Base-by-base conservation (phyloP, 331 rosid genomes). In the Spiraea crenata region DNA sequence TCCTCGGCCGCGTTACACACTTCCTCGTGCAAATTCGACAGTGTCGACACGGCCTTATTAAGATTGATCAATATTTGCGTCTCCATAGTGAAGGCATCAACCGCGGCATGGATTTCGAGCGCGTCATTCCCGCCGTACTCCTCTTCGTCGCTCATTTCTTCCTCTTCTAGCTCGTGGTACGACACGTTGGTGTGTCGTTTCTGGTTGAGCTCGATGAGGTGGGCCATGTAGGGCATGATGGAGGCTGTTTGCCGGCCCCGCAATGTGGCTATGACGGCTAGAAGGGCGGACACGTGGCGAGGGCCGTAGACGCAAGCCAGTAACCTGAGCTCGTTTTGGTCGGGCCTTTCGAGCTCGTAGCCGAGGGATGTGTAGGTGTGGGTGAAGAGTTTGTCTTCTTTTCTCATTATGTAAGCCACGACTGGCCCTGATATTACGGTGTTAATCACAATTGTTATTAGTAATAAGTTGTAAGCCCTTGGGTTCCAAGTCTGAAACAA, bases 271-370 rank as follows among this genome's bases (percentile, higher is more conserved):
- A 84, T 77, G 17, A 87, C 68, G 0, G 95, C 81, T 6, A 91
- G 81, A 20, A 91, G 9, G 31, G 89, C 78, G 0, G 96, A 49
- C 31, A 87, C 72, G 47, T 91, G 96, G 13, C 97, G 96, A 52
- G 96, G 91, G 38, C 96, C 91, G 4, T 91, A 91, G n/a, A 85
- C 92, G 41, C 99, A 91, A 1, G 91, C 92, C 8, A 93, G 65
- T 25, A 82, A 65, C 9, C 93, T 73, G 16, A 90, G 92, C 79
- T 93, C 96, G 0, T 80, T 80, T 35, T 57, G 62, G 9, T 71
- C 87, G 4, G 81, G 41, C 61, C 74, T 49, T 1, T 76, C 81
- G 1, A 75, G 66, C 47, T 89, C 97, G 25, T 15, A n/a, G 35
- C 54, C 40, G 0, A 91, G 77, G 1, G 87, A 80, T 0, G 91